Conservation (phyloP, 495 filamentous ascomycete species). For the Xylaria sp. region DNA sequence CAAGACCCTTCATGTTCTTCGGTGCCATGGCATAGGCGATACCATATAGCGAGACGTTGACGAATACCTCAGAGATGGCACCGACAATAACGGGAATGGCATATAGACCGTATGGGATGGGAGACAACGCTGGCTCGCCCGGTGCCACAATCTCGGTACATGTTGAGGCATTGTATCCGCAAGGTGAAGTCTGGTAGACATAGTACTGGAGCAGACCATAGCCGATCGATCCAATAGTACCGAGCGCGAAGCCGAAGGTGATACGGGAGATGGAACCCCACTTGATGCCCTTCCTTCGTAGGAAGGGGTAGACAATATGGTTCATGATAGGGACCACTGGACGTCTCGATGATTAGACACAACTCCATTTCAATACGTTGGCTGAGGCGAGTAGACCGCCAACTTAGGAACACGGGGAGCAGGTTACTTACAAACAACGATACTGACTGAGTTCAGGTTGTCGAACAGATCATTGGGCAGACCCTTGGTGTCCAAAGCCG, state of each 20-base stretch:
- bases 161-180: constrained; percentile 52
- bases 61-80: constrained; percentile 72
- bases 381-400: neutral
- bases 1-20: constrained; percentile 69
- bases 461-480: constrained; percentile 75
- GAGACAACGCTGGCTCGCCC: constrained; percentile 52
- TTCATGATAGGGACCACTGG: constrained; percentile 72
- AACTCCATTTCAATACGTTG: neutral
- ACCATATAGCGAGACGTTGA: constrained; percentile 72
- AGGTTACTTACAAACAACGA: constrained; percentile 60
- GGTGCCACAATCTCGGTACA: constrained; percentile 47
- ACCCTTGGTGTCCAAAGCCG: constrained; percentile 67
- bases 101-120: constrained; percentile 50
- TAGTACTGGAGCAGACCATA: constrained; percentile 74
- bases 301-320: constrained; percentile 69
- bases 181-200: constrained; percentile 66
- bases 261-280: constrained; percentile 77
- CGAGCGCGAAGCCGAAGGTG: constrained; percentile 72
- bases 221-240: constrained; percentile 64
- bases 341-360: constrained; percentile 31
- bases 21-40: constrained; percentile 74
- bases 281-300: constrained; percentile 66
- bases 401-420: neutral
- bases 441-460: constrained; percentile 74
- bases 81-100: constrained; percentile 54